A percentile compares a stretch with the other conserved stretches of the same genome.
Evolutionary conservation across 169 alveolate genomes (phyloP).

Genomic region (Eimeria nieschulzi): DNA sequence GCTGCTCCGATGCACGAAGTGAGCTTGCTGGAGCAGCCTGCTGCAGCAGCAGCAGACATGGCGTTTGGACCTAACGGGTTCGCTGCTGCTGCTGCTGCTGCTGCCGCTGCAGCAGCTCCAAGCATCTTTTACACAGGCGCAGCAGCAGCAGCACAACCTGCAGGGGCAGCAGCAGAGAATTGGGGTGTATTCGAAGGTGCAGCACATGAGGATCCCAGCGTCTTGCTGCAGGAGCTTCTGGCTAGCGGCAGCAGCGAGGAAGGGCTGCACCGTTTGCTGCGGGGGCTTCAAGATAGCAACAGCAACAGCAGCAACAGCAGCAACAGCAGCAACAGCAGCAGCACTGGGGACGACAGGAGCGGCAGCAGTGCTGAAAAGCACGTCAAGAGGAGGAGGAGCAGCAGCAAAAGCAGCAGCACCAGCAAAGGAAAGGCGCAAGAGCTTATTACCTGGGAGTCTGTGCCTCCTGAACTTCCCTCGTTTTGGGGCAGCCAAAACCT

Average conservation of each 20-base stretch:
- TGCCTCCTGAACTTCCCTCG: background rate
- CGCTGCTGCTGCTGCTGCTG: slow-evolving; percentile 18
- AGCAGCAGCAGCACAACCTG: background rate
- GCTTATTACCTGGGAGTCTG: background rate
- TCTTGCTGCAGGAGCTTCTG: too few species aligned
- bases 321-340: slow-evolving; percentile 10
- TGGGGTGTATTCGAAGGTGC: too few species aligned
- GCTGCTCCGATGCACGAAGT: background rate
- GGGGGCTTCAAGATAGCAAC: background rate
- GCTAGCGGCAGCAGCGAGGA: too few species aligned
- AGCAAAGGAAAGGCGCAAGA: background rate
- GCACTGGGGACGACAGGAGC: background rate
- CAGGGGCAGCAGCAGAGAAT: background rate
- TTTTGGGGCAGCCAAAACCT: background rate
- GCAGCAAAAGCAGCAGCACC: too few species aligned
- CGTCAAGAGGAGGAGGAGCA: background rate
- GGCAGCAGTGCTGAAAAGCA: background rate
- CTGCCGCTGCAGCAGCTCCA: background rate
- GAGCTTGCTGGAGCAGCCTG: background rate
- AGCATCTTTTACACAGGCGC: background rate
- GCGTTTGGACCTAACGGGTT: background rate
- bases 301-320: slow-evolving; percentile 34
- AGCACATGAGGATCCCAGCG: too few species aligned
- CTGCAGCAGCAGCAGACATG: background rate
- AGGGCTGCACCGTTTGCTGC: too few species aligned